A percentile compares a stretch with the other conserved stretches of the same genome.
phyloP scores from a whole-genome alignment of 2,329 filamentous ascomycete species.

The Exophiala alcalophila region DNA sequence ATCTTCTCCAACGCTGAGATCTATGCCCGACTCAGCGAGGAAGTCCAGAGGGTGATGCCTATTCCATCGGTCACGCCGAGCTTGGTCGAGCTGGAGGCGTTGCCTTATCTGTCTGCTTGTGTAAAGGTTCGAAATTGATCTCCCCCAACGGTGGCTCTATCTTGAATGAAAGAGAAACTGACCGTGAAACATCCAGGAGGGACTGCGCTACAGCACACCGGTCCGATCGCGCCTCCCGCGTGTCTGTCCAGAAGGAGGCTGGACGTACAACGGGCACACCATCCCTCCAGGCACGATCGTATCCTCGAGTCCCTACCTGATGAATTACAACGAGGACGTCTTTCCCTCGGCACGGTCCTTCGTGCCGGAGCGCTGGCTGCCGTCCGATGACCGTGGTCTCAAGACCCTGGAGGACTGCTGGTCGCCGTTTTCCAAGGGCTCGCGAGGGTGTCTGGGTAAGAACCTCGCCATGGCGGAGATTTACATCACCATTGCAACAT shows the following conservation, averaged over 20 bases:
- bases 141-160: too few relatives aligned
- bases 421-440: constrained; percentile 23
- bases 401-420: constrained; percentile 20
- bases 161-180: too few relatives aligned
- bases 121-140: constrained; percentile 8
- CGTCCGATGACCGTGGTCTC: neutral
- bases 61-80: neutral
- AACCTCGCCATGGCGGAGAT: constrained; percentile 28
- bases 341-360: constrained; percentile 31
- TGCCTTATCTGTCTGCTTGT: constrained; percentile 47
- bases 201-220: neutral
- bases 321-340: constrained; percentile 33
- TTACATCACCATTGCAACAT: constrained; percentile 23
- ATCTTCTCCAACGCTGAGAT: constrained; percentile 42
- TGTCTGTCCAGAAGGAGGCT: constrained; percentile 1
- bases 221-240: constrained; percentile 1
- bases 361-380: constrained; percentile 33
- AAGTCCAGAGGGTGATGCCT: neutral
- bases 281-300: constrained; percentile 38
- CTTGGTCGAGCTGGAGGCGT: constrained; percentile 23
- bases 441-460: constrained; percentile 24
- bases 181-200: constrained; percentile 29
- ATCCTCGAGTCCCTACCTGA: constrained; percentile 38
- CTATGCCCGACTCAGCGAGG: constrained; percentile 16
- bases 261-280: constrained; percentile 35